These are phyloP conservation scores for Picea glauca DNA, from an alignment of 75 land plant species.

Conservation along the genomic window DNA sequence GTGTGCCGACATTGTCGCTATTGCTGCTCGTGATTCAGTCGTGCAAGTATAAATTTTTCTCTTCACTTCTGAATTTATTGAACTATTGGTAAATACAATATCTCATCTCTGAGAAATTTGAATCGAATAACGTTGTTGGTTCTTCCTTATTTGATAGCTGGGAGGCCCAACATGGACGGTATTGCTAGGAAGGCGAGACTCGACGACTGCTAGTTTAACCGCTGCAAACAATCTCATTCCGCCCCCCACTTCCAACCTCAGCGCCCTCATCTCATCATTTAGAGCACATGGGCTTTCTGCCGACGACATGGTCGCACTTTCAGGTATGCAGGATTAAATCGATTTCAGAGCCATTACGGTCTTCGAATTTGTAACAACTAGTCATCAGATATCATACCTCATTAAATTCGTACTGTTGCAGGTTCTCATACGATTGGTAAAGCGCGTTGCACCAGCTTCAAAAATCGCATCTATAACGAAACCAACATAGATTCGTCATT, in stretches of 20 bases:
- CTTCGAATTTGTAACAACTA: too few species aligned
- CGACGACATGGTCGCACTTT: background rate
- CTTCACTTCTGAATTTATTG: background rate
- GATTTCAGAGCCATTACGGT: too few species aligned
- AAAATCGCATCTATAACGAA: slow-evolving; percentile 4
- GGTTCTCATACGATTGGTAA: slow-evolving; percentile 13
- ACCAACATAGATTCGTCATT: background rate
- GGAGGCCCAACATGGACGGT: slow-evolving; percentile 18
- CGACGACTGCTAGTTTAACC: slow-evolving; percentile 9
- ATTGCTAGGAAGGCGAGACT: slow-evolving; percentile 9
- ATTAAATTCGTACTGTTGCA: background rate
- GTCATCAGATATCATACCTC: too few species aligned
- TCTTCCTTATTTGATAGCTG: background rate
- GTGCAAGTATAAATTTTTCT: background rate
- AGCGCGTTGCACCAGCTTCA: slow-evolving; percentile 10
- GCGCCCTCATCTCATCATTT: background rate
- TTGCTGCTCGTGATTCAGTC: slow-evolving; percentile 11
- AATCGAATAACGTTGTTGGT: background rate
- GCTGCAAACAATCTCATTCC: slow-evolving; percentile 9
- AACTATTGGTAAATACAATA: background rate
- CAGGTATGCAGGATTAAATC: background rate
- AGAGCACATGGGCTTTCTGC: background rate
- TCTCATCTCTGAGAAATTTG: background rate
- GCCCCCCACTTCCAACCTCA: background rate
- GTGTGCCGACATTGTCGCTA: slow-evolving; percentile 15